Base-by-base conservation (phyloP, 805 yeast species). In the Lipomyces yamadae region DNA sequence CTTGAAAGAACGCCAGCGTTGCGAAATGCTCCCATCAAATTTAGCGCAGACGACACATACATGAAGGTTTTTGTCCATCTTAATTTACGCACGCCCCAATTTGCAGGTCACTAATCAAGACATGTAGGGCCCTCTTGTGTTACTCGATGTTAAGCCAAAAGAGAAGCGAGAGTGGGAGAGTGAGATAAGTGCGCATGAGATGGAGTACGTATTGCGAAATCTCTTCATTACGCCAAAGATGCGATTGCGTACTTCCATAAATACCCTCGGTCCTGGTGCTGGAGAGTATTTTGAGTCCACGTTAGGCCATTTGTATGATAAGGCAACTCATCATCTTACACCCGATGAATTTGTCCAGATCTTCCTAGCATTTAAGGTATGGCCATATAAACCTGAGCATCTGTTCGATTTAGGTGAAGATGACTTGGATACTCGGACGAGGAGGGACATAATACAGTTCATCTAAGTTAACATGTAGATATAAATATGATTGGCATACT, bases 331-430 rank as follows among this genome's bases (percentile, higher is more conserved):
- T 15, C 82, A 83, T 2, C 78, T 92, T 58, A 79, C 86, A 0
- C 74, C 79, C 1, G 84, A 83, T 0, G 94, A 92, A n/a, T 80
- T 88, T 67, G 65, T 80, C 4, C 70, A 76, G 4, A 74, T 93
- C 4, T 80, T 86, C 8, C 77, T 83, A 2, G 80, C 78, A 2
- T 91, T 88, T 74, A 82, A 80, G 54, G 73, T 78, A 13, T 94
- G 98, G 98, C 95, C 98, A 0, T 94, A 92, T 81, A 92, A 88
- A 76, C 98, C 96, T 0, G 83, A 79, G 64, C 75, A 78, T 64
- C 74, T 79, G 71, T 75, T 78, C 75, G 82, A 80, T 64, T 81
- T 82, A 69, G 78, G 79, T 60, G 84, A 80, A 50, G 80, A 77
- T 54, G 57, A 64, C 52, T 11, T 52, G 34, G 55, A 42, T 24